A percentile compares a stretch with the other conserved stretches of the same genome.
phyloP scores from a whole-genome alignment of 2,329 filamentous ascomycete genomes.

The Epichloe gansuensis region DNA sequence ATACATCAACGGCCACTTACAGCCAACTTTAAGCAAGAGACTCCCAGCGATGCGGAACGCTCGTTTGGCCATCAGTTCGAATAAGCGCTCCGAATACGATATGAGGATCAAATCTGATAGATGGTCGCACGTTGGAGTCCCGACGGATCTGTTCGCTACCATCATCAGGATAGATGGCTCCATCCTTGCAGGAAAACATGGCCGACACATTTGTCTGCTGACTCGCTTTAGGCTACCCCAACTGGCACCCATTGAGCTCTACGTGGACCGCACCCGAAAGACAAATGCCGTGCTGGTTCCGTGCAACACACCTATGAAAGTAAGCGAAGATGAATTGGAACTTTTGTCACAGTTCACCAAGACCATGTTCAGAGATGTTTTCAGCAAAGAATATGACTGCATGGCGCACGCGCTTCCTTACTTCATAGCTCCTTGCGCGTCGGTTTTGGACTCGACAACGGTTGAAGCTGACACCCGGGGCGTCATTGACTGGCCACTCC shows the following conservation, averaged over 20 bases:
- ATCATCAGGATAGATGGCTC: conserved; percentile 47
- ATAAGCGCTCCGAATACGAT: conserved; percentile 59
- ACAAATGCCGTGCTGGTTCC: conserved; percentile 44
- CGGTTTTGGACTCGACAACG: not conserved
- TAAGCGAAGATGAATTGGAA: conserved; percentile 33
- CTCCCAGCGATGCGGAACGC: conserved; percentile 82
- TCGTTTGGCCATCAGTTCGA: conserved; percentile 65
- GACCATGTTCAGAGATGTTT: conserved; percentile 67
- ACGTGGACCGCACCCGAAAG: conserved; percentile 50
- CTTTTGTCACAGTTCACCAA: conserved; percentile 62
- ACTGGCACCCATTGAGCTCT: conserved; percentile 59
- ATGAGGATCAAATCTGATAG: conserved; percentile 70
- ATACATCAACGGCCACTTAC: conserved; percentile 61
- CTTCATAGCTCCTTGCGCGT: conserved; percentile 55
- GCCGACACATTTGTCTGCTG: conserved; percentile 56
- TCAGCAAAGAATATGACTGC: conserved; percentile 72
- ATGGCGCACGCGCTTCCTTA: conserved; percentile 60
- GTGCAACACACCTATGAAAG: conserved; percentile 29
- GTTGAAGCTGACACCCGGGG: not conserved
- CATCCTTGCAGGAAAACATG: conserved; percentile 41
- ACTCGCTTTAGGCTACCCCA: conserved; percentile 53
- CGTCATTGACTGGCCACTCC: conserved; percentile 49
- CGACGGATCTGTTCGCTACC: conserved; percentile 46
- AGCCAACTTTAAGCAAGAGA: conserved; percentile 58
- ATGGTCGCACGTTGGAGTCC: conserved; percentile 43